A percentile compares a stretch with the other conserved stretches of the same genome.
phyloP scores from a whole-genome alignment of 2,329 filamentous ascomycete species.

The Scedosporium boydii region DNA sequence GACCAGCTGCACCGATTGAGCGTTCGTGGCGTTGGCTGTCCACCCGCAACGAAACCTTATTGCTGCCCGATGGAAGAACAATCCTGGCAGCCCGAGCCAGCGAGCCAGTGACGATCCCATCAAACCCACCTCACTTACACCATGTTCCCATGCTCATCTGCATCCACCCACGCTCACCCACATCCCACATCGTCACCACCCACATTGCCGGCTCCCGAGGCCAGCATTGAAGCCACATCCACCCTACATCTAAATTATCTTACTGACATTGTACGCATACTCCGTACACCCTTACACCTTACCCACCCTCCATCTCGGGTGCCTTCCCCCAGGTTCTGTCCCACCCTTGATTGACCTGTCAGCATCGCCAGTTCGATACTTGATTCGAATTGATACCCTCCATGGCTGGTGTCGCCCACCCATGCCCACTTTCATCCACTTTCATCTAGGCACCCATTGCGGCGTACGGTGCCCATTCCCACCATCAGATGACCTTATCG shows the following conservation, averaged over 20 bases:
- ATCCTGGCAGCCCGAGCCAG: background rate
- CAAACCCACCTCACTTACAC: background rate
- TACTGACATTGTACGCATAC: background rate
- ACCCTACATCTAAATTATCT: no score
- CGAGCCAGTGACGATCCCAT: background rate
- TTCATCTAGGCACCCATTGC: background rate
- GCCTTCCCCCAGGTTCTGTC: conserved; percentile 1
- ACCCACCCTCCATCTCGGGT: background rate
- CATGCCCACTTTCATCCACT: background rate
- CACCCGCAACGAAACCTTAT: background rate
- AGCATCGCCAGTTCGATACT: no score
- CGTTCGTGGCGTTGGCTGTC: background rate
- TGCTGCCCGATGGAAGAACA: background rate
- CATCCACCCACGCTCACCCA: background rate
- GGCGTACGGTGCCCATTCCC: background rate
- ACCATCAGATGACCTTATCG: background rate
- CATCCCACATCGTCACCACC: background rate
- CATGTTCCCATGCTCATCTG: background rate
- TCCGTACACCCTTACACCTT: no score
- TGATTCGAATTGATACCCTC: no score
- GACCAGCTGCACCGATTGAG: background rate
- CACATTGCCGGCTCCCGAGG: background rate
- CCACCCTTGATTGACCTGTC: background rate
- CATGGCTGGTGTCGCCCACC: background rate
- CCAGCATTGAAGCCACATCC: background rate